A percentile compares a stretch with the other conserved stretches of the same genome.
Conservation (phyloP, 2,329 filamentous ascomycete genomes). For the Hymenoscyphus salicellus region DNA sequence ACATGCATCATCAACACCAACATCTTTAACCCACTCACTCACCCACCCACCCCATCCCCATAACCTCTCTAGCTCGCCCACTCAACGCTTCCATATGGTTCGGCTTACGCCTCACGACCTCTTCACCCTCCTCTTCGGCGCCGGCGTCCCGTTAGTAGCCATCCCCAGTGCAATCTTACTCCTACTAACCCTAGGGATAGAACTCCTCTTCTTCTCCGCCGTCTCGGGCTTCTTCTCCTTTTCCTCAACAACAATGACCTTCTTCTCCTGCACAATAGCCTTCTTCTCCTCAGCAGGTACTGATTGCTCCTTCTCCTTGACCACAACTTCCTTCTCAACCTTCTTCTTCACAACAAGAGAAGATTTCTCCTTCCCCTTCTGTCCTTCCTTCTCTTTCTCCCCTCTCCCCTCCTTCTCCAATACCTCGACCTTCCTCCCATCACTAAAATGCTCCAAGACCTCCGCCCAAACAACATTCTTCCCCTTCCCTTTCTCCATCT, state of each 20-base stretch:
- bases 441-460: conserved; percentile 33
- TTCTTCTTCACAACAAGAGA: conserved; percentile 2
- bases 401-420: conserved; percentile 25
- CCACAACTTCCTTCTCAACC: conserved; percentile 12
- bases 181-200: conserved; percentile 26
- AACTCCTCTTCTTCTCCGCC: conserved; percentile 24
- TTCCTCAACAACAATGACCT: background rate
- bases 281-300: conserved; percentile 1
- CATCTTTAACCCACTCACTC: no score
- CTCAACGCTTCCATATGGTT: background rate
- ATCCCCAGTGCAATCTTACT: conserved; percentile 33
- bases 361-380: conserved; percentile 4
- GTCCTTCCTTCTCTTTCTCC: conserved; percentile 23
- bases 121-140: conserved; percentile 31
- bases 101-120: conserved; percentile 3
- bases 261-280: conserved; percentile 22
- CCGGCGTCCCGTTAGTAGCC: conserved; percentile 34
- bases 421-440: conserved; percentile 25
- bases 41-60: no score
- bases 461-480: conserved; percentile 35
- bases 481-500: conserved; percentile 28
- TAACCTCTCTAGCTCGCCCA: no score
- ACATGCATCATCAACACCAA: background rate
- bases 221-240: conserved; percentile 12
- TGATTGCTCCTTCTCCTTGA: conserved; percentile 22